These are phyloP conservation scores for Bipolaris zeicola DNA, from an alignment of 2,329 filamentous ascomycete species.

Conservation along the genomic window DNA sequence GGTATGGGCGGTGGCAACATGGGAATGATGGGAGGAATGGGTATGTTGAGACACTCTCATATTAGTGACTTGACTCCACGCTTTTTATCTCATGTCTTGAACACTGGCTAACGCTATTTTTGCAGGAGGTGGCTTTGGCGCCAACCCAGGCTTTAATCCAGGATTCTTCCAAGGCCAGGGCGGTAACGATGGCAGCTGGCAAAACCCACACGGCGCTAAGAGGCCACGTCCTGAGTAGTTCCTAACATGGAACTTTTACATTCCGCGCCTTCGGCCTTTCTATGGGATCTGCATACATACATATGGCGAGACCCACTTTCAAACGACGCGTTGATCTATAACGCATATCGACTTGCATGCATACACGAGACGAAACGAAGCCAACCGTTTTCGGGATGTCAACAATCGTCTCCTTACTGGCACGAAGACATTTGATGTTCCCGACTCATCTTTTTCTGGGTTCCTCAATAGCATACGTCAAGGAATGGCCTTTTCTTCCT, in stretches of 20 bases:
- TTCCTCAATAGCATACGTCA: neutral
- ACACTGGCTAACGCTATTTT: slow-evolving; percentile 15
- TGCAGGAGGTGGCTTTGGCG: slow-evolving; percentile 60
- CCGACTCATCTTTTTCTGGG: neutral
- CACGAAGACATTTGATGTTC: neutral
- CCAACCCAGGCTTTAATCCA: slow-evolving; percentile 73
- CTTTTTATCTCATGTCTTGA: neutral
- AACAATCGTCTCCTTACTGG: too few relatives aligned
- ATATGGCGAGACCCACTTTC: neutral
- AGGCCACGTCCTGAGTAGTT: slow-evolving; percentile 72
- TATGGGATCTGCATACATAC: neutral
- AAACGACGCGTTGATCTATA: neutral
- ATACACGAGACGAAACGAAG: slow-evolving; percentile 1
- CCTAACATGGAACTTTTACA: neutral
- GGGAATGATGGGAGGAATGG: slow-evolving; percentile 45
- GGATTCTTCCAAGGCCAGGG: slow-evolving; percentile 67
- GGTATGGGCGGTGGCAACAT: slow-evolving; percentile 37
- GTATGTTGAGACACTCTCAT: slow-evolving; percentile 25
- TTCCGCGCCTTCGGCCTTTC: neutral
- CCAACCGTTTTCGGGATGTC: neutral
- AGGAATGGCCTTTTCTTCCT: neutral
- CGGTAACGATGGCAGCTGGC: slow-evolving; percentile 66
- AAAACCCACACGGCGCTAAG: slow-evolving; percentile 80
- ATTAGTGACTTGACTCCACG: slow-evolving; percentile 4
- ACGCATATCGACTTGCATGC: neutral